Base-by-base conservation (phyloP, 2,329 filamentous ascomycete genomes). In the Aspergillus hortae region DNA sequence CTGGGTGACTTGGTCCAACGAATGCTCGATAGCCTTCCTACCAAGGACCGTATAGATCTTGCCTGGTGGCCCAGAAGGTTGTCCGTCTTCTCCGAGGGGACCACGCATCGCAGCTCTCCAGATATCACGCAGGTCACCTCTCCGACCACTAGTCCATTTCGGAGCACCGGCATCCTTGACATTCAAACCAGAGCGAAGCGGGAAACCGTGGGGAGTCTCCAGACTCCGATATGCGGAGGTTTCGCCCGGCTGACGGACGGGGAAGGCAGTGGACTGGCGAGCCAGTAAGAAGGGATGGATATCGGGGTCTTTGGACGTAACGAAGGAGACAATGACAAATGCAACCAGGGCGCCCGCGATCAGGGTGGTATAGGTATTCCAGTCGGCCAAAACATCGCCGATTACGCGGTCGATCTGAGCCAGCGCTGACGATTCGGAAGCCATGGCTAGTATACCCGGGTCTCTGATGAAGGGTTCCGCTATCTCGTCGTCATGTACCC, bases 231-330 rank as follows among this genome's bases (percentile, higher is more conserved):
- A 95, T 55, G 90, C 76, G 44, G 94, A 86, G 38, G 90, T 95
- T 72, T 97, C 89, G 60, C 89, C 88, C 52, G 88, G 83, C 61
- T 92, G 85, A 61, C 94, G 83, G 48, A 97, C 88, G 11, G 86
- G 83, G 7, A 90, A 88, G 46, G 88, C 81, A 57, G 86, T 80
- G 2, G 90, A 84, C 77, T 97, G 94, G 49, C 92, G 84, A 50
- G 89, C 89, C 25, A 99, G 85, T 44, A 97, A 82, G 71, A 96
- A 86, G 32, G 94, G 92, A 71, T 97, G 94, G 4, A 88, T 88
- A 75, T 99, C 94, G 5, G 94, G 89, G 48, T 96, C 92, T 54
- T 84, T 82, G 46, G 83, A 81, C 55, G 84, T 84, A 63, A 88
- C 76, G 58, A 95, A 74, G 42, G 86, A 82, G 71, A 89, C 91